Conservation (phyloP, 371 early-diverging fungal genomes). For the Mortierella sp. region DNA sequence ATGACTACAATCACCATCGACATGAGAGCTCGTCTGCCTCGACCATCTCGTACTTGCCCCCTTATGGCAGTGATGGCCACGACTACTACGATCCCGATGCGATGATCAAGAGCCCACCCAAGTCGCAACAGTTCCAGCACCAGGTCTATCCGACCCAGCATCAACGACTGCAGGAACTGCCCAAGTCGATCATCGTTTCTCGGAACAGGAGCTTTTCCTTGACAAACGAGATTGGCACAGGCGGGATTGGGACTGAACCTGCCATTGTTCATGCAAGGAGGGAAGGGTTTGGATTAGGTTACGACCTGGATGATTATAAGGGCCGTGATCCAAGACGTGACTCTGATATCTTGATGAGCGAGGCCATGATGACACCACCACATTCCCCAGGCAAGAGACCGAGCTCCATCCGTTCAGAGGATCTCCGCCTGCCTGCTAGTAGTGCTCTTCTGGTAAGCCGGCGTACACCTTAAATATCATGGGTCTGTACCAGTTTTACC, state of each 20-base stretch:
- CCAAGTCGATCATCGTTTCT: not conserved
- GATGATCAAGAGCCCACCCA: not conserved
- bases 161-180: not conserved
- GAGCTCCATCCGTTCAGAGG: constrained; percentile 21
- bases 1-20: constrained; percentile 23
- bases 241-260: constrained; percentile 26
- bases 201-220: constrained; percentile 21
- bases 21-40: constrained; percentile 14
- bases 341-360: constrained; percentile 22
- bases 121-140: too few relatives aligned
- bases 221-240: constrained; percentile 36
- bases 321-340: constrained; percentile 17
- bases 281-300: constrained; percentile 38
- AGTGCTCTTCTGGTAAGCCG: constrained; percentile 7
- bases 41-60: constrained; percentile 25
- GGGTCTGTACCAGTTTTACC: not conserved
- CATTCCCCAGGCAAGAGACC: constrained; percentile 36
- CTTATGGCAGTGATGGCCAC: constrained; percentile 13
- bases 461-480: not conserved
- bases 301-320: constrained; percentile 27
- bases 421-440: not conserved
- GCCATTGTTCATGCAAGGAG: constrained; percentile 24
- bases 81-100: not conserved
- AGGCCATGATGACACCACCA: constrained; percentile 37
- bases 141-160: constrained; percentile 8